Base-by-base conservation (phyloP, 2,329 filamentous ascomycete genomes). In the Penicillium sp. region DNA sequence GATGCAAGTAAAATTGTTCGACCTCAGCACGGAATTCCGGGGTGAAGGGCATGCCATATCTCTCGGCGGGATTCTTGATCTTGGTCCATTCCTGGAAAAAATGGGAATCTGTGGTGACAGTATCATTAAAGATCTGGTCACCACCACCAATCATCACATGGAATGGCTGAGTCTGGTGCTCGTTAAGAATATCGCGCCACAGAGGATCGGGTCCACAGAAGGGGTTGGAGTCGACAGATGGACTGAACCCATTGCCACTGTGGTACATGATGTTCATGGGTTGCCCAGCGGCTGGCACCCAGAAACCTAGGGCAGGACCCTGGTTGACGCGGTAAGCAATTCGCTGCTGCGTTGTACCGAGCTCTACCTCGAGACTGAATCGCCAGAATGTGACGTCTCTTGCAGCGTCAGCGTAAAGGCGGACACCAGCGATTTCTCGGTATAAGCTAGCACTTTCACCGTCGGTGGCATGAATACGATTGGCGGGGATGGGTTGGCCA, bases 181-280 rank as follows among this genome's bases (percentile, higher is more conserved):
- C 90, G 72, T 97, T 97, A 60, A 98, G 81, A 6, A 98, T 91
- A 72, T 99, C 95, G 54, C 93, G 88, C 95, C 96, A 99, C 76
- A 99, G 83, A 1, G 95, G 95, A 75, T 99, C 95, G 0, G 96
- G 95, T 0, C 95, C 95, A 69, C 89, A 95, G 71, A 97, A 89
- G 46, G 87, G 82, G 70, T 96, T 84, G 0, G 91, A 79, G 60
- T 96, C 87, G 24, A 90, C 90, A 55, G 85, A 89, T 51, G 89
- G 74, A 66, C 91, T 93, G 79, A 99, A 99, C 2, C 96, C 95
- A 72, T 99, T 99, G 79, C 95, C 96, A 72, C 90, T 96, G 78
- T 98, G 86, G 78, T 97, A 99, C 92, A 98, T 96, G 72, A 97
- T 90, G 77, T 98, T 97, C 95, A 99, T 99, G 2, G 90, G 85